These are phyloP conservation scores for Celoporthe dispersa DNA, from an alignment of 2,329 filamentous ascomycete species.

Conservation along the genomic window DNA sequence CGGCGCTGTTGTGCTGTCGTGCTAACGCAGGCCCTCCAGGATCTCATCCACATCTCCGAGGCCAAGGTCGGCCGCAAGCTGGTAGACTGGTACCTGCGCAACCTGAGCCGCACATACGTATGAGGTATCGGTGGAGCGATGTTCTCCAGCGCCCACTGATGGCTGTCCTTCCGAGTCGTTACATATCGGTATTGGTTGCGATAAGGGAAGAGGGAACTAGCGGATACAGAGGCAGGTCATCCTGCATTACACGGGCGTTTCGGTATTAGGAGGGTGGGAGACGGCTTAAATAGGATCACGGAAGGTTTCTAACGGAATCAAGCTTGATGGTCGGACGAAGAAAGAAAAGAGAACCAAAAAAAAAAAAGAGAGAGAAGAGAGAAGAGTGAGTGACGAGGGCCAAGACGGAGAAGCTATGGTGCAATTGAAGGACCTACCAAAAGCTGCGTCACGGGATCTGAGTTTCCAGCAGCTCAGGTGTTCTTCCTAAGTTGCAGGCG, in stretches of 20 bases:
- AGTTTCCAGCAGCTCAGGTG: too few relatives aligned
- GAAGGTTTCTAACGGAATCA: background rate
- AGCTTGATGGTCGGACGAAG: background rate
- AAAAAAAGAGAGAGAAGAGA: background rate
- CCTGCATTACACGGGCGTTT: conserved; percentile 47
- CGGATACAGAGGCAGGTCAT: conserved; percentile 37
- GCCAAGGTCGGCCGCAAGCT: conserved; percentile 97
- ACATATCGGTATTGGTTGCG: conserved; percentile 23
- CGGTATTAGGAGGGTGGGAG: conserved; percentile 32
- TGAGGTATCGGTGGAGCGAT: conserved; percentile 35
- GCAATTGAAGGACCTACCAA: background rate
- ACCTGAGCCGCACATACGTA: conserved; percentile 93
- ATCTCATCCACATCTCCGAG: conserved; percentile 98
- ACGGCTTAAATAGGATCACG: background rate
- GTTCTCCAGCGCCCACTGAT: conserved; percentile 14
- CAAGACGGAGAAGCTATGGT: background rate
- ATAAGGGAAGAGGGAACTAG: conserved; percentile 31
- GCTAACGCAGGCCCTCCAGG: conserved; percentile 54
- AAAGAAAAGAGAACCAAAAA: background rate
- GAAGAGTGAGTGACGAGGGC: background rate
- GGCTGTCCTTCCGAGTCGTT: conserved; percentile 3
- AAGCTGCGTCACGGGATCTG: background rate
- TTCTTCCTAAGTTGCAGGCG: background rate
- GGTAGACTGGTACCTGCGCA: conserved; percentile 98
- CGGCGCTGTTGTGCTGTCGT: conserved; percentile 32